phyloP scores from a whole-genome alignment of 106 monocot genomes.

The Xerophyta viscosa region DNA sequence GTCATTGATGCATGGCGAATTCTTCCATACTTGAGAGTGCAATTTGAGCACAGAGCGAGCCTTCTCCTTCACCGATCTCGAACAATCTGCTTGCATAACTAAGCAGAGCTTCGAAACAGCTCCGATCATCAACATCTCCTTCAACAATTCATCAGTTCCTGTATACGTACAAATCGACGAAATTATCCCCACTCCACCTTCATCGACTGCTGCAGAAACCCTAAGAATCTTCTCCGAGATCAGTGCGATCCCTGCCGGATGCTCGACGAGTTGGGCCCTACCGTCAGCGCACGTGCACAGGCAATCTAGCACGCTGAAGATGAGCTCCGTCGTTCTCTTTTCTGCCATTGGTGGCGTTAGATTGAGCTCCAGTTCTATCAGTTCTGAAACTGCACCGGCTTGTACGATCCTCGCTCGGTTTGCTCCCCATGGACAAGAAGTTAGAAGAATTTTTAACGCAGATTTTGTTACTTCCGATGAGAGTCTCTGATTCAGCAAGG shows the following conservation, averaged over 20 bases:
- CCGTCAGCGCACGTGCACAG: constrained; percentile 72
- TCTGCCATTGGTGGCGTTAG: constrained; percentile 9
- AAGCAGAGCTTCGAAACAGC: constrained; percentile 50
- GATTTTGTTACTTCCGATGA: constrained; percentile 33
- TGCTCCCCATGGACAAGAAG: constrained; percentile 34
- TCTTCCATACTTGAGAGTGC: constrained; percentile 47
- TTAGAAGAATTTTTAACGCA: constrained; percentile 27
- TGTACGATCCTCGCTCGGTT: constrained; percentile 42
- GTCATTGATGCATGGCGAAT: constrained; percentile 29
- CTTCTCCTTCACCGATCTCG: constrained; percentile 43
- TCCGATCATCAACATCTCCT: constrained; percentile 65
- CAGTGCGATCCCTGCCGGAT: constrained; percentile 56
- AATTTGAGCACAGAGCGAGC: constrained; percentile 40
- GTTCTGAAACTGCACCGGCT: constrained; percentile 34
- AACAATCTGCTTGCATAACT: constrained; percentile 36
- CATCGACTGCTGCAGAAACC: constrained; percentile 44
- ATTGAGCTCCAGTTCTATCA: constrained; percentile 52
- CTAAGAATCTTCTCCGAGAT: constrained; percentile 49
- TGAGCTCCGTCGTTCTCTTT: constrained; percentile 30
- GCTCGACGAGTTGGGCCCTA: constrained; percentile 39
- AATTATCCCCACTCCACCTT: constrained; percentile 48
- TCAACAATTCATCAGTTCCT: constrained; percentile 23
- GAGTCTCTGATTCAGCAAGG: constrained; percentile 28
- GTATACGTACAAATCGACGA: constrained; percentile 29
- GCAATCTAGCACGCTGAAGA: constrained; percentile 33